phyloP scores from a whole-genome alignment of 495 filamentous ascomycete genomes.

The Trichoderma parareesei region DNA sequence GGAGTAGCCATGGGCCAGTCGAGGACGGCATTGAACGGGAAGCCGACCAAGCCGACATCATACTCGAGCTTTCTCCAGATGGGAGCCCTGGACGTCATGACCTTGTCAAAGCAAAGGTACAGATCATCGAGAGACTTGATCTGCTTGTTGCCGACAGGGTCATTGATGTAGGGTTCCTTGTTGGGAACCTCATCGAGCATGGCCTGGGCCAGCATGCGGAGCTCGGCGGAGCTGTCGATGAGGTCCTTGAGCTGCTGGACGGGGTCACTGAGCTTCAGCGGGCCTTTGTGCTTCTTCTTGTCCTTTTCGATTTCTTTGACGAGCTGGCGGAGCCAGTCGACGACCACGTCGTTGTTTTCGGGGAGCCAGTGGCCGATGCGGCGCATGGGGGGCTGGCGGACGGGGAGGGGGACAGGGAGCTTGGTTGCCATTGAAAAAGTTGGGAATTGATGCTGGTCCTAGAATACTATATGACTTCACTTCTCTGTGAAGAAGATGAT shows the following conservation, averaged over 20 bases:
- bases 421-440: too few species aligned
- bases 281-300: not conserved
- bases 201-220: slow-evolving; percentile 23
- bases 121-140: slow-evolving; percentile 45
- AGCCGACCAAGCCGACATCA: slow-evolving; percentile 14
- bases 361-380: not conserved
- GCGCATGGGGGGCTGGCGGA: not conserved
- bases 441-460: too few species aligned
- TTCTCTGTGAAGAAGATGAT: too few species aligned
- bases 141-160: slow-evolving; percentile 39
- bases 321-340: not conserved
- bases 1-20: slow-evolving; percentile 56
- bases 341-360: not conserved
- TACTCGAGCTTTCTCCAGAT: slow-evolving; percentile 43
- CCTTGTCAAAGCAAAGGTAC: slow-evolving; percentile 42
- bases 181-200: slow-evolving; percentile 53
- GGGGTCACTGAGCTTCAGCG: not conserved
- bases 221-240: slow-evolving; percentile 19
- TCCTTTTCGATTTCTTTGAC: not conserved
- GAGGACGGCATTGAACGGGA: slow-evolving; percentile 40
- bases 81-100: slow-evolving; percentile 41
- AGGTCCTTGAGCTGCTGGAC: not conserved
- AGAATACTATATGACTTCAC: too few species aligned
- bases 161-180: slow-evolving; percentile 34
- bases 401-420: too few species aligned